These are phyloP conservation scores for Debaryomyces fabryi DNA, from an alignment of 1,139 yeast genomes.

Conservation along the genomic window DNA sequence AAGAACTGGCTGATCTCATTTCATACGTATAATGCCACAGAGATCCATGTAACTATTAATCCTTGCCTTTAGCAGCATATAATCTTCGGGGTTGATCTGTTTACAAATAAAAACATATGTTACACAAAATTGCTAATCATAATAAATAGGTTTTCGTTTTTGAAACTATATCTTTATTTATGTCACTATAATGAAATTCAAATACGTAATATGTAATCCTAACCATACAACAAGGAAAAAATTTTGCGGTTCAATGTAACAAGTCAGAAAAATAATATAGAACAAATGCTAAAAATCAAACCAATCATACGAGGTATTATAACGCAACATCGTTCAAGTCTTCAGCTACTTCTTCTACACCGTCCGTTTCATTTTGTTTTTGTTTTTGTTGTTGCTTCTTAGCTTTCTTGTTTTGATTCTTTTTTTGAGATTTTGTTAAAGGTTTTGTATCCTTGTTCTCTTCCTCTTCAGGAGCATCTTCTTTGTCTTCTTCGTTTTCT, in stretches of 20 bases:
- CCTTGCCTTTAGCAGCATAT: neutral
- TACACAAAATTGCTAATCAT: conserved; percentile 6
- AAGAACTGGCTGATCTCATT: conserved; percentile 34
- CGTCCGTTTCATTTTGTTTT: conserved; percentile 1
- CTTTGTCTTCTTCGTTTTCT: conserved; percentile 11
- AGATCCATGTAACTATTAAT: neutral
- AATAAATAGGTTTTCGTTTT: neutral
- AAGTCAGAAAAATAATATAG: neutral
- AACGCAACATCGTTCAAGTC: conserved; percentile 22
- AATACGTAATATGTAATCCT: neutral
- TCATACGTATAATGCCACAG: neutral
- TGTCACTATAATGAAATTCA: conserved; percentile 1
- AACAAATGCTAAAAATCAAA: neutral
- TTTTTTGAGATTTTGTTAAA: conserved; percentile 8
- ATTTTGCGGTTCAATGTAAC: neutral
- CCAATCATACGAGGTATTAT: conserved; percentile 7
- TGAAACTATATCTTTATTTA: neutral
- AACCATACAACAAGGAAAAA: neutral
- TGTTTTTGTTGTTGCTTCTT: conserved; percentile 8
- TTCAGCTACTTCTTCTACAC: conserved; percentile 9
- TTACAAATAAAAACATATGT: neutral
- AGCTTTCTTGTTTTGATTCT: conserved; percentile 6
- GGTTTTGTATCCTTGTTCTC: conserved; percentile 10
- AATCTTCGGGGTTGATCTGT: neutral
- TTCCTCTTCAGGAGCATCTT: conserved; percentile 11